These are phyloP conservation scores for Leonotis leonurus DNA, from an alignment of 257 asterid species.

Conservation along the genomic window DNA sequence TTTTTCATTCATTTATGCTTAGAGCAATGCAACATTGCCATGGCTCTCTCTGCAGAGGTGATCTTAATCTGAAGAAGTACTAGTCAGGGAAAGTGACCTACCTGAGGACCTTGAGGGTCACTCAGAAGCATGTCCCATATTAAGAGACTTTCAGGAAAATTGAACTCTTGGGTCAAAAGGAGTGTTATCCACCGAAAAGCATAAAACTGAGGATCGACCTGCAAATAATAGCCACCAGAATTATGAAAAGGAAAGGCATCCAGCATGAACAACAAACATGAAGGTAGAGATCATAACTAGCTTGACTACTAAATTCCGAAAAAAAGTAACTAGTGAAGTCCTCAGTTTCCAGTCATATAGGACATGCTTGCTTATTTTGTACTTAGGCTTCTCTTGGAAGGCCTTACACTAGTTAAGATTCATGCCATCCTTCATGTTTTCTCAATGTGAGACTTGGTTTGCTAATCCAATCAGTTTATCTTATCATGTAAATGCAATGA, in stretches of 20 bases:
- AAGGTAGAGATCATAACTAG: not conserved
- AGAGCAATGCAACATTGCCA: not conserved
- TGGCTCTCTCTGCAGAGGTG: not conserved
- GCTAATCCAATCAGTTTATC: not conserved
- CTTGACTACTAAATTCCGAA: not conserved
- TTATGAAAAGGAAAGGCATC: not conserved
- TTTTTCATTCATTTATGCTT: too few relatives aligned
- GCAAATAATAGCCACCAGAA: conserved; percentile 23
- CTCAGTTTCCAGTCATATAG: too few relatives aligned
- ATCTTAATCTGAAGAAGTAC: not conserved
- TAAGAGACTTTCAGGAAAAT: conserved; percentile 60
- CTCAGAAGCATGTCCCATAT: conserved; percentile 95
- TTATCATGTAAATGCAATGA: not conserved
- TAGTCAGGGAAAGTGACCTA: conserved; percentile 22
- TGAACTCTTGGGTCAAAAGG: conserved; percentile 89
- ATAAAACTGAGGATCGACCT: conserved; percentile 97
- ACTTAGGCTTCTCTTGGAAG: too few relatives aligned
- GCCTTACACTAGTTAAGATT: not conserved
- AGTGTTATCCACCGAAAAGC: conserved; percentile 99
- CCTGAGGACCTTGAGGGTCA: conserved; percentile 98
- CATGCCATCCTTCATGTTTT: not conserved
- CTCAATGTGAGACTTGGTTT: not conserved
- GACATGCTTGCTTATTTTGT: too few relatives aligned
- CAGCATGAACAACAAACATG: not conserved
- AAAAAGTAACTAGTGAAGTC: too few relatives aligned